Evolutionary conservation across 441 rosid species (phyloP).

Genomic region (Syzygium malaccense): DNA sequence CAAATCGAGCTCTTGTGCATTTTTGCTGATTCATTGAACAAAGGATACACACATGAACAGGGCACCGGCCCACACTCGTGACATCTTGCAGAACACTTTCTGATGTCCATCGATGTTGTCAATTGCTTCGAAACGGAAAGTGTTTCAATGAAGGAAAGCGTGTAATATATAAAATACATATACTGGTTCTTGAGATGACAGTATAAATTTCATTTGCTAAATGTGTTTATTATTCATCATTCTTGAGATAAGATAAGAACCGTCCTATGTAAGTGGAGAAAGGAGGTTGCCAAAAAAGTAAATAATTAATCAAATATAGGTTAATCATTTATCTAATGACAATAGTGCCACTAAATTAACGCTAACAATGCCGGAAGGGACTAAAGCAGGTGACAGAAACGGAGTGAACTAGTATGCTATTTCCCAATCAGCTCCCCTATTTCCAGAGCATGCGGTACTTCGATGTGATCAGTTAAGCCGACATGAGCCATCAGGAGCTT

Average conservation of each 20-base stretch:
- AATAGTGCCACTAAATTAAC: neutral
- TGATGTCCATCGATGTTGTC: neutral
- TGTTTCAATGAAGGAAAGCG: neutral
- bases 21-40: too few species aligned
- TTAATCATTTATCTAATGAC: fast-evolving
- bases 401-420: too few species aligned
- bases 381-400: too few species aligned
- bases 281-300: neutral
- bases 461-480: too few species aligned
- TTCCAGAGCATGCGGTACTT: too few species aligned
- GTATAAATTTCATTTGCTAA: neutral
- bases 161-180: too few species aligned
- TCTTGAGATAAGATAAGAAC: neutral
- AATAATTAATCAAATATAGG: too few species aligned
- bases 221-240: neutral
- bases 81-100: neutral
- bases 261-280: neutral
- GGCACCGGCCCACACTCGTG: fast-evolving
- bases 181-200: neutral
- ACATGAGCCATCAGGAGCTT: too few species aligned
- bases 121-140: neutral
- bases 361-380: too few species aligned
- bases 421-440: too few species aligned
- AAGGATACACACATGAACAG: neutral
- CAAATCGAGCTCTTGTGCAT: too few species aligned